Evolutionary conservation across 768 basidiomycete genomes (phyloP).

Genomic region (Lanmaoa pseudosensibilis): DNA sequence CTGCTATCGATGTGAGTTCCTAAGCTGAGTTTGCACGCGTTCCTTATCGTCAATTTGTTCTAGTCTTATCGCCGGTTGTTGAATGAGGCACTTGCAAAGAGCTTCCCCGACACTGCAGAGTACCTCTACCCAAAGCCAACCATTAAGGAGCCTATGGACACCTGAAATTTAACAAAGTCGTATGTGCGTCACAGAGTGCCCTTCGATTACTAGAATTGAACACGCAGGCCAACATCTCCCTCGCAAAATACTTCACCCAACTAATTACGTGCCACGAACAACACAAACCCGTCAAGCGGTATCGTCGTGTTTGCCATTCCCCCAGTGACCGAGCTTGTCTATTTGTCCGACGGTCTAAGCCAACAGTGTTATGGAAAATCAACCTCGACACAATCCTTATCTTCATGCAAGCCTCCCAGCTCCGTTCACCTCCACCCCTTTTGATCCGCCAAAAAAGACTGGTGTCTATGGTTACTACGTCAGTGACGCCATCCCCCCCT

Average conservation of each 20-base stretch:
- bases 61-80: conserved; percentile 71
- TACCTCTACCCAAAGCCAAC: conserved; percentile 20
- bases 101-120: conserved; percentile 58
- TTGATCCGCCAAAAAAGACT: conserved; percentile 19
- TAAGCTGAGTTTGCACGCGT: background rate
- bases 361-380: conserved; percentile 15
- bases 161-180: conserved; percentile 3
- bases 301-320: conserved; percentile 2
- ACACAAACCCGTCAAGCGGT: background rate
- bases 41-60: conserved; percentile 4
- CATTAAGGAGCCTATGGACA: conserved; percentile 9
- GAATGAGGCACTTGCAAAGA: conserved; percentile 68
- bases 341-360: conserved; percentile 5
- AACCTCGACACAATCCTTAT: conserved; percentile 20
- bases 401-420: conserved; percentile 16
- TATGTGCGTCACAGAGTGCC: background rate
- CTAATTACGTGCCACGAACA: conserved; percentile 8
- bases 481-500: conserved; percentile 9
- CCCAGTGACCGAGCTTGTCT: conserved; percentile 1
- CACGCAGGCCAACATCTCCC: background rate
- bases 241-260: background rate
- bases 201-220: conserved; percentile 2
- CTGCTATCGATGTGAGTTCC: conserved; percentile 63
- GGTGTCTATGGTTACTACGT: conserved; percentile 17
- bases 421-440: conserved; percentile 15